Percentiles rank a stretch among this genome's conserved stretches.
These are phyloP conservation scores for Ilyonectria robusta DNA, from an alignment of 2,329 filamentous ascomycete species.

Conservation along the genomic window DNA sequence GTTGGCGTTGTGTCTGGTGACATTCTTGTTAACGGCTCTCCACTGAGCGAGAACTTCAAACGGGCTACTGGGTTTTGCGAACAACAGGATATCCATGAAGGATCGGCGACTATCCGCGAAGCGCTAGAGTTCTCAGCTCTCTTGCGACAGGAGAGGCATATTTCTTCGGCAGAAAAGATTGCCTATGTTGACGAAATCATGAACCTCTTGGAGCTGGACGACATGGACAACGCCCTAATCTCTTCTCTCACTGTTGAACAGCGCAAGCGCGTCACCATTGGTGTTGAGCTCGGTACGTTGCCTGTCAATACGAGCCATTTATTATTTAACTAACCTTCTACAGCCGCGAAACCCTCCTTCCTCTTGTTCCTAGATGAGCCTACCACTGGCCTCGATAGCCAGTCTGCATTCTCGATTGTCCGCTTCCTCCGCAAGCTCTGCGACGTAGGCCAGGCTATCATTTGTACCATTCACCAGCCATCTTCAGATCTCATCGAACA, in stretches of 20 bases:
- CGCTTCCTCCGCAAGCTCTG: too few species aligned
- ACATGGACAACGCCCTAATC: not conserved
- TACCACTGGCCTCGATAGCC: too few species aligned
- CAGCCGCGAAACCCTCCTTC: too few species aligned
- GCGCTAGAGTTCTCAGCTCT: not conserved
- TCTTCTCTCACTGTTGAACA: constrained; percentile 71
- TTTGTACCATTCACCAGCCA: too few species aligned
- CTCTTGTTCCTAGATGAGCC: too few species aligned
- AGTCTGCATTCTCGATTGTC: too few species aligned
- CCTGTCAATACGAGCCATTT: not conserved
- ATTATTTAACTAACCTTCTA: constrained; percentile 3
- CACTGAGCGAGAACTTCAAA: constrained; percentile 79
- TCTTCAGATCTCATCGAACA: too few species aligned
- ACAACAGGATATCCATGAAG: not conserved
- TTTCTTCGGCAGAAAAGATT: not conserved
- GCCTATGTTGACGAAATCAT: not conserved
- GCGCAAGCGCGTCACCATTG: constrained; percentile 66
- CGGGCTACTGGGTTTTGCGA: constrained; percentile 68
- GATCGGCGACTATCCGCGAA: not conserved
- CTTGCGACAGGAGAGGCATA: not conserved
- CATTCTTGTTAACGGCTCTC: constrained; percentile 80
- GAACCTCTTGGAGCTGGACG: not conserved
- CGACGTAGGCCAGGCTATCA: too few species aligned
- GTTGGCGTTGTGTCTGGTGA: constrained; percentile 81
- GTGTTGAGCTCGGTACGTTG: constrained; percentile 60